These are phyloP conservation scores for Claviceps sp. DNA, from an alignment of 2,329 filamentous ascomycete species.

Conservation along the genomic window DNA sequence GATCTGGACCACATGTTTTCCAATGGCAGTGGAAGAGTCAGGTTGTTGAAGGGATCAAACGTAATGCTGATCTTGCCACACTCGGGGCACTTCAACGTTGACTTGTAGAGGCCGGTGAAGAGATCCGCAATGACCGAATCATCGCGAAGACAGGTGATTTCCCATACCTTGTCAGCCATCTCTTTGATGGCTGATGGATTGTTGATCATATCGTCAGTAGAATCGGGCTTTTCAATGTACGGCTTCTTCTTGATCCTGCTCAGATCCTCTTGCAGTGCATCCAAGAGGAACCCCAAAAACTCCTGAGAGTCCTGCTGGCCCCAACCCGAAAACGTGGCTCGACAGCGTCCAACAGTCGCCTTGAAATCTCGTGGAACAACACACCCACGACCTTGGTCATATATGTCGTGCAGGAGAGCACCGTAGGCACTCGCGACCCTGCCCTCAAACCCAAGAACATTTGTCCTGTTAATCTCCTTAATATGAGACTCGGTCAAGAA, in stretches of 20 bases:
- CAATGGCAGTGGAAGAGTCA: constrained; percentile 81
- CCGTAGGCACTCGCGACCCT: constrained; percentile 79
- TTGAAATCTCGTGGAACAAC: constrained; percentile 76
- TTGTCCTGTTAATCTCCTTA: constrained; percentile 70
- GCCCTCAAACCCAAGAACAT: constrained; percentile 75
- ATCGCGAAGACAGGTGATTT: constrained; percentile 82
- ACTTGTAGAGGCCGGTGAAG: constrained; percentile 97
- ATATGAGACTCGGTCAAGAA: constrained; percentile 67
- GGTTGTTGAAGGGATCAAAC: constrained; percentile 92
- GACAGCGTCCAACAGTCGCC: constrained; percentile 63
- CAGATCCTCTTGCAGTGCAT: constrained; percentile 88
- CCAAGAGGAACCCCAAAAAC: constrained; percentile 86
- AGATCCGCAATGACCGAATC: constrained; percentile 92
- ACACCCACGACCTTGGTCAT: constrained; percentile 54
- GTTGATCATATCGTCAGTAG: constrained; percentile 87
- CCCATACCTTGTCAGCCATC: constrained; percentile 80
- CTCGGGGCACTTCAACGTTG: constrained; percentile 79
- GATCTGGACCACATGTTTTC: constrained; percentile 67
- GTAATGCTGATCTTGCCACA: constrained; percentile 97
- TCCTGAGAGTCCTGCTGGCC: constrained; percentile 97
- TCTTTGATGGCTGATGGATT: constrained; percentile 66
- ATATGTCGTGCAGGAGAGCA: constrained; percentile 63
- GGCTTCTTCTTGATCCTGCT: constrained; percentile 92
- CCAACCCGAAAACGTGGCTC: constrained; percentile 81
- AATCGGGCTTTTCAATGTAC: constrained; percentile 95